These are phyloP conservation scores for Stenogyne calaminthoides DNA, from an alignment of 305 asterid species.

Conservation along the genomic window DNA sequence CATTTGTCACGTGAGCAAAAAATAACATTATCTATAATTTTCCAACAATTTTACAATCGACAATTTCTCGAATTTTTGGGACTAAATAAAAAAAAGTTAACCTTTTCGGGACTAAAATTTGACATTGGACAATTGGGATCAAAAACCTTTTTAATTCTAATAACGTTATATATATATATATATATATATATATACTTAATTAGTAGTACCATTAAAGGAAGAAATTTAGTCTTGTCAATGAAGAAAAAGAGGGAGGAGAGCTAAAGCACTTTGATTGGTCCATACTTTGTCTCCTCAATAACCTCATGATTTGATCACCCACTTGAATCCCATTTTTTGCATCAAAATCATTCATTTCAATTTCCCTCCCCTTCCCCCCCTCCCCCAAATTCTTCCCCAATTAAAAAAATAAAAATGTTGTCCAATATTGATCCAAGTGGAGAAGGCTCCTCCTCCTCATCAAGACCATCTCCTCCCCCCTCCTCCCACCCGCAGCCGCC, in stretches of 20 bases:
- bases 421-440: conserved; percentile 37
- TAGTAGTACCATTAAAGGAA: conserved; percentile 60
- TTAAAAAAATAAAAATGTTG: conserved; percentile 33
- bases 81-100: no score
- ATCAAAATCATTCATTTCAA: conserved; percentile 24
- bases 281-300: conserved; percentile 59
- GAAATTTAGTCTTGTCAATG: conserved; percentile 47
- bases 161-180: background rate
- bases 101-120: no score
- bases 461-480: conserved; percentile 6
- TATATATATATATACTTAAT: conserved; percentile 32
- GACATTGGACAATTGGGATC: no score
- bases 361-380: no score
- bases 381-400: conserved; percentile 3
- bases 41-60: no score
- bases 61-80: no score
- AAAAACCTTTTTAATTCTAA: no score
- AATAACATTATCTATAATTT: no score
- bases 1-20: no score
- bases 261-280: conserved; percentile 64
- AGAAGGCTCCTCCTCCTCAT: conserved; percentile 38
- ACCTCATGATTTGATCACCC: conserved; percentile 27
- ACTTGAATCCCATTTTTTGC: background rate
- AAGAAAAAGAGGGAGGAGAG: conserved; percentile 47
- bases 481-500: no score